phyloP scores from a whole-genome alignment of 345 rosid genomes.

The Xanthoceras sorbifolium region DNA sequence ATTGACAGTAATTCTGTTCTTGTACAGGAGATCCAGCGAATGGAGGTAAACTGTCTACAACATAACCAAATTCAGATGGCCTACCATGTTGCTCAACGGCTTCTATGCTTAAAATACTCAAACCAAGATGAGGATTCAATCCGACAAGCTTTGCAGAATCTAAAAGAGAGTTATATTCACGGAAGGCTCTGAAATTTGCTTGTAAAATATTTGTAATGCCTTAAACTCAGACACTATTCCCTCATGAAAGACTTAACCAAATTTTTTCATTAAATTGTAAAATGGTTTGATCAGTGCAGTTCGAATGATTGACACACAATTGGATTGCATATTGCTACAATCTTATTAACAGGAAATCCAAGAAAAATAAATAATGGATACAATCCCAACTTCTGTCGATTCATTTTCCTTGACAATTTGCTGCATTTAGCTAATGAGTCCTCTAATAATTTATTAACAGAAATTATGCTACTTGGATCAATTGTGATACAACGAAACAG shows the following conservation, averaged over 20 bases:
- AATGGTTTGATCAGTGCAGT: not conserved
- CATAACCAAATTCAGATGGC: conserved; percentile 45
- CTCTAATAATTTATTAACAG: no score
- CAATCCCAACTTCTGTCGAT: not conserved
- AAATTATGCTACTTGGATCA: not conserved
- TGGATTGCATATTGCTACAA: not conserved
- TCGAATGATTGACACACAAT: not conserved
- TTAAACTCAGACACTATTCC: not conserved
- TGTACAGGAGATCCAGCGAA: conserved; percentile 61
- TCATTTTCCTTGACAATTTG: not conserved
- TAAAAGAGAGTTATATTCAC: conserved; percentile 51
- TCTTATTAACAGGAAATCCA: not conserved
- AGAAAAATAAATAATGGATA: no score
- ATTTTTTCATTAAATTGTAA: no score
- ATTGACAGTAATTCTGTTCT: not conserved
- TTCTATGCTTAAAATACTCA: conserved; percentile 75
- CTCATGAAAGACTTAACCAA: not conserved
- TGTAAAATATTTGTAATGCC: not conserved
- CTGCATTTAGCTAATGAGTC: not conserved
- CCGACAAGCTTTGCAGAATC: conserved; percentile 68
- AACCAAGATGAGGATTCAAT: conserved; percentile 62
- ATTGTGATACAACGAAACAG: not conserved
- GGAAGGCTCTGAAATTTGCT: conserved; percentile 35
- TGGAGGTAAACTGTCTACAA: conserved; percentile 64
- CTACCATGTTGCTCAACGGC: conserved; percentile 61